Base-by-base conservation (phyloP, 495 filamentous ascomycete genomes). In the Chaetomidium leptoderma region DNA sequence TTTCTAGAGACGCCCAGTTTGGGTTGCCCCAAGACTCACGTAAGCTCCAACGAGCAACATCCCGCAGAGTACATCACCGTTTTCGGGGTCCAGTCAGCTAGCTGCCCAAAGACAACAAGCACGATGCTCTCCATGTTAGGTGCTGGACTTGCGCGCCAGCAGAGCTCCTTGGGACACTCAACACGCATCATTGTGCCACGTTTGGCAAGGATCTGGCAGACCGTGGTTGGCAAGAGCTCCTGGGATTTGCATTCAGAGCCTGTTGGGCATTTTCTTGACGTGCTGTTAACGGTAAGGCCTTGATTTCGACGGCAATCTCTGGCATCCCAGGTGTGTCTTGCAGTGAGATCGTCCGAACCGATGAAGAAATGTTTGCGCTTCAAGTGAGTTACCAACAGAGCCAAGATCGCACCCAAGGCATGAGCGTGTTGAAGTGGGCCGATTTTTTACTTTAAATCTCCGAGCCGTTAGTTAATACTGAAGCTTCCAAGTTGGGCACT, bases 141-240 rank as follows among this genome's bases (percentile, higher is more conserved):
- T 24, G 6, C 24, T 48, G 16, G 16, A 11, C 6, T 43, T 33
- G 21, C 45, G 26, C 27, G 45, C 26, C n/a, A 48, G 45, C 33
- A 29, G 45, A 33, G 45, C 45, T 17, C 13, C 45, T n/a, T n/a
- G n/a, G n/a, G n/a, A n/a, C n/a, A n/a, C 27, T n/a, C 42, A 48
- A 21, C 45, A 32, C 6, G 27, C 27, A 30, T 32, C 45, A 35
- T 19, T 45, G 54, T 65, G 64, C 64, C 66, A 69, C 66, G 66
- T 69, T 57, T 67, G 49, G 53, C 45, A 59, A 44, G 63, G 55
- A 59, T 66, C 47, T 62, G 66, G 54, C 60, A 29, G 17, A 14
- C 46, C 45, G 23, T 69, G 64, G 64, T 65, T 65, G 64, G 66
- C 33, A 40, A 37, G 21, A 29, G 14, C 6, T 10, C 5, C 4